Percentiles rank a stretch among this genome's conserved stretches.
phyloP scores from a whole-genome alignment of 164 flowering plant genomes.

The Santalum album region DNA sequence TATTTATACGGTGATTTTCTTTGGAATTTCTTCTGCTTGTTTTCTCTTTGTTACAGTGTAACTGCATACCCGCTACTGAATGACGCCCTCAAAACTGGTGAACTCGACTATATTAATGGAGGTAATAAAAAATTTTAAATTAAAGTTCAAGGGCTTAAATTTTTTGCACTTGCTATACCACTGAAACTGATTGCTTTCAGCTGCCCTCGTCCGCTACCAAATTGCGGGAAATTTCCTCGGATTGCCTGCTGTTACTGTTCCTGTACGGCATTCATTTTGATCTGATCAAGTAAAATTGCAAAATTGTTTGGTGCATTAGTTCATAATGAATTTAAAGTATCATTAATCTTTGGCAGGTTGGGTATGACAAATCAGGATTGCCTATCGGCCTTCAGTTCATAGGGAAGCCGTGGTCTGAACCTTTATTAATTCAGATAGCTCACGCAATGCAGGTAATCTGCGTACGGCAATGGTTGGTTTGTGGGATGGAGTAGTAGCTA shows the following conservation, averaged over 20 bases:
- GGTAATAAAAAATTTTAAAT: conserved; percentile 56
- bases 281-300: too few relatives aligned
- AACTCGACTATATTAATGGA: conserved; percentile 91
- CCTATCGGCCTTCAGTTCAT: conserved; percentile 97
- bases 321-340: background rate
- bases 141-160: too few relatives aligned
- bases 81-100: conserved; percentile 68
- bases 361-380: conserved; percentile 72
- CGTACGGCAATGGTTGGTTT: background rate
- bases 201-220: conserved; percentile 76
- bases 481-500: background rate
- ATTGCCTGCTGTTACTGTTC: conserved; percentile 81
- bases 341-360: conserved; percentile 40
- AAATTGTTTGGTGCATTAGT: too few relatives aligned
- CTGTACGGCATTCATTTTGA: conserved; percentile 30
- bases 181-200: conserved; percentile 28
- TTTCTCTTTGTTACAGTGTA: conserved; percentile 34
- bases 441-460: conserved; percentile 57
- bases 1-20: background rate
- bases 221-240: conserved; percentile 93
- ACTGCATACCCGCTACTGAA: conserved; percentile 70
- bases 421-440: conserved; percentile 64
- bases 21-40: conserved; percentile 4
- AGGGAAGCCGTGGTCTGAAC: conserved; percentile 84
- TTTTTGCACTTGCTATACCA: too few relatives aligned